Evolutionary conservation across 129 eudicot genomes (phyloP).

Genomic region (Glebionis coronaria): DNA sequence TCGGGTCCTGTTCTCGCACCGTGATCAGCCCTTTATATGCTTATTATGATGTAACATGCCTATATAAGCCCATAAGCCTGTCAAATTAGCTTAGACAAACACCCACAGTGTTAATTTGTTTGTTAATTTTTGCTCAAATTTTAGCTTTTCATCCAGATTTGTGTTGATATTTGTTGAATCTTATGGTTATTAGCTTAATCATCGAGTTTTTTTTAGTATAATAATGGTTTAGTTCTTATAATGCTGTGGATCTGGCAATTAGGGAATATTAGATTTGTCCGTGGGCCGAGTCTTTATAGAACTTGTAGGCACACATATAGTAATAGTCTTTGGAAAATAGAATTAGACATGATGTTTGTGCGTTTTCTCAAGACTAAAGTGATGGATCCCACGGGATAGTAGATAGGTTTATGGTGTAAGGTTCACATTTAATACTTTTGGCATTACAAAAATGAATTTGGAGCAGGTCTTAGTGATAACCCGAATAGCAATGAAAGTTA

Average conservation of each 20-base stretch:
- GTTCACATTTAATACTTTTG: not conserved
- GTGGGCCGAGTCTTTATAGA: not conserved
- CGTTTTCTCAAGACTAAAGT: no score
- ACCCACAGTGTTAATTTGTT: no score
- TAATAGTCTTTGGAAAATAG: no score
- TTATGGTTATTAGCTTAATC: not conserved
- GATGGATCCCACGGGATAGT: not conserved
- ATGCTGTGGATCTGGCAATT: slow-evolving; percentile 9
- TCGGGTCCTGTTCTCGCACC: no score
- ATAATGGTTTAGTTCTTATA: slow-evolving; percentile 1
- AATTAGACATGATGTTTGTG: no score
- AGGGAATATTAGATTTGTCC: not conserved
- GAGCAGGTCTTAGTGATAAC: not conserved
- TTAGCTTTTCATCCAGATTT: not conserved
- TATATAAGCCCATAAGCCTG: no score
- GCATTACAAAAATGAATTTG: not conserved
- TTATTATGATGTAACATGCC: no score
- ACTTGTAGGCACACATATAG: not conserved
- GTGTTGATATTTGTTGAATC: not conserved
- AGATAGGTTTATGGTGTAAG: not conserved
- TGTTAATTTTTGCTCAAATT: no score
- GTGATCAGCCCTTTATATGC: no score
- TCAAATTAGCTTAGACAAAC: no score
- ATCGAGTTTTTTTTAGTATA: not conserved
- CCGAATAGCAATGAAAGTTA: not conserved